phyloP scores from a whole-genome alignment of 345 rosid genomes.

The Bruguiera gymnorhiza region DNA sequence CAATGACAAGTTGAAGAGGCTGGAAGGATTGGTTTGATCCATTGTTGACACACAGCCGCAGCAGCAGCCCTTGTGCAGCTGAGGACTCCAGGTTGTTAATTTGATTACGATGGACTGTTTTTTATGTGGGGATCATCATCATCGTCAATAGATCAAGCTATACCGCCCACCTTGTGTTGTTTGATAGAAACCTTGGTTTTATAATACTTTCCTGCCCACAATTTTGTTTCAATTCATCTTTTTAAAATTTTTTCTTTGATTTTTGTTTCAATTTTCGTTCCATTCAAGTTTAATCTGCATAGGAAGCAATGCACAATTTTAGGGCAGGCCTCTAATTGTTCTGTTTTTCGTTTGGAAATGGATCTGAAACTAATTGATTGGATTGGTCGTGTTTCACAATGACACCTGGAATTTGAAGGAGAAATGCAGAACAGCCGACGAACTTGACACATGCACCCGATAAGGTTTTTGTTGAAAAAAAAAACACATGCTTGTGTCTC shows the following conservation, averaged over 20 bases:
- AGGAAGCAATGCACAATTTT: background rate
- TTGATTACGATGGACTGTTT: constrained; percentile 16
- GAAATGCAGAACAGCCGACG: background rate
- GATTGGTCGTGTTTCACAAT: constrained; percentile 6
- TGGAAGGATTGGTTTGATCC: constrained; percentile 21
- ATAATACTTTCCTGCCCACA: too few relatives aligned
- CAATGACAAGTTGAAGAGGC: constrained; percentile 10
- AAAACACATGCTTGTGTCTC: constrained; percentile 33
- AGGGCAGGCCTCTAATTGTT: constrained; percentile 11
- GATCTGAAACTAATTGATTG: constrained; percentile 16
- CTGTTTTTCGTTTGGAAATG: constrained; percentile 3
- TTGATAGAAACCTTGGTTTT: background rate
- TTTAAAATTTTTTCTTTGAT: too few relatives aligned
- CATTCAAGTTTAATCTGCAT: too few relatives aligned
- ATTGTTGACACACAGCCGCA: constrained; percentile 6
- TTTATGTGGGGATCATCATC: constrained; percentile 3
- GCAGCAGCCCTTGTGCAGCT: constrained; percentile 30
- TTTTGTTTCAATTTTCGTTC: too few relatives aligned
- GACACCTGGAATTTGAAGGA: background rate
- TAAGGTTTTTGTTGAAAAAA: background rate
- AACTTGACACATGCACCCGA: constrained; percentile 18
- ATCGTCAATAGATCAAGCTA: constrained; percentile 7
- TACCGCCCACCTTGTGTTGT: constrained; percentile 4
- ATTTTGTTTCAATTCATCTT: too few relatives aligned
- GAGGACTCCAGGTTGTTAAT: constrained; percentile 19